Evolutionary conservation across 2,329 filamentous ascomycete genomes (phyloP).

Genomic region (Alternaria alternata): DNA sequence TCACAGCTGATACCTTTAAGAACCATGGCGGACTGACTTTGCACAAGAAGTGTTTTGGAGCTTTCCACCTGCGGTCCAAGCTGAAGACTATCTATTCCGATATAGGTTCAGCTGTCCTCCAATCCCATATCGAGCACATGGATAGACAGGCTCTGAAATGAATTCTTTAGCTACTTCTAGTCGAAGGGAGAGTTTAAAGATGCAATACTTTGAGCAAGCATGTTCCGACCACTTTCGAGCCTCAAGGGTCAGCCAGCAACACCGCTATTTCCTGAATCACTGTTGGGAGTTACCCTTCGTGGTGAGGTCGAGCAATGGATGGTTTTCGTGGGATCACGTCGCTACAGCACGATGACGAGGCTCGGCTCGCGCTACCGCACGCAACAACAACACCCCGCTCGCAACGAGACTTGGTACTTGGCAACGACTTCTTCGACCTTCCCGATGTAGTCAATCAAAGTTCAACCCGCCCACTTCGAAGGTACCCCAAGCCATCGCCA

Average conservation of each 20-base stretch:
- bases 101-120: constrained; percentile 11
- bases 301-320: neutral
- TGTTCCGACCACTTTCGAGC: neutral
- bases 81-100: constrained; percentile 6
- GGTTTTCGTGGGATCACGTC: neutral
- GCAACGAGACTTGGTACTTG: constrained; percentile 9
- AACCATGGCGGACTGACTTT: constrained; percentile 5
- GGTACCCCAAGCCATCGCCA: constrained; percentile 5
- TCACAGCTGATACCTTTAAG: constrained; percentile 12
- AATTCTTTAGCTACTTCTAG: neutral
- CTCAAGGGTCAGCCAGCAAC: neutral
- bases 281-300: neutral
- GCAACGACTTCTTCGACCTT: constrained; percentile 7
- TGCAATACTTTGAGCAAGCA: neutral
- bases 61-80: constrained; percentile 8
- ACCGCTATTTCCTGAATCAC: neutral
- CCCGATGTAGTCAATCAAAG: constrained; percentile 6
- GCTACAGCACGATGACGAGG: constrained; percentile 3
- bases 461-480: constrained; percentile 2
- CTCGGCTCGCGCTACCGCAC: constrained; percentile 6
- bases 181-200: neutral
- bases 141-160: constrained; percentile 24
- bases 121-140: constrained; percentile 20
- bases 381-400: constrained; percentile 9
- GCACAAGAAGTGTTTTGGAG: constrained; percentile 11